A percentile compares a stretch with the other conserved stretches of the same genome.
These are phyloP conservation scores for Tolypocladium guangdongense DNA, from an alignment of 2,329 filamentous ascomycete genomes.

Conservation along the genomic window DNA sequence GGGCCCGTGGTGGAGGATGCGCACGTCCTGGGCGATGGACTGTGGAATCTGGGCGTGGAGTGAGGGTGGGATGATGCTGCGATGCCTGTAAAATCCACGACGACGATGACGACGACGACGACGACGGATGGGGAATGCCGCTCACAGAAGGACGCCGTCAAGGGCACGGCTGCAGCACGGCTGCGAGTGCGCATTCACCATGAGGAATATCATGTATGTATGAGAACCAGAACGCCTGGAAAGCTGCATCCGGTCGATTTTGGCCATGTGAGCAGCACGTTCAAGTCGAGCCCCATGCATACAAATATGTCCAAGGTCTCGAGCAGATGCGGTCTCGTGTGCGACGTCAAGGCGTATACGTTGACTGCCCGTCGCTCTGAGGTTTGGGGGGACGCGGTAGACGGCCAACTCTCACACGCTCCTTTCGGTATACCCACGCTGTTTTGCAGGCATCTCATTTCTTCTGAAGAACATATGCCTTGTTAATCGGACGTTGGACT, in stretches of 20 bases:
- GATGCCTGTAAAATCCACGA: neutral
- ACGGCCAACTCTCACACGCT: neutral
- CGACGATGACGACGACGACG: neutral
- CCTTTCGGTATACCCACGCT: neutral
- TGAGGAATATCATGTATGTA: neutral
- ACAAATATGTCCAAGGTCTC: too few species aligned
- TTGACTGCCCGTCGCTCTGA: neutral
- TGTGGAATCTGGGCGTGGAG: slow-evolving; percentile 64
- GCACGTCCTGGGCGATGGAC: slow-evolving; percentile 86
- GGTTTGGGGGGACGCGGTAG: neutral
- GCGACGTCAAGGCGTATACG: neutral
- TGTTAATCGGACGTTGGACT: neutral
- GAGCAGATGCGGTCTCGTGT: neutral
- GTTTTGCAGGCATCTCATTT: neutral
- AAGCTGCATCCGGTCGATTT: too few species aligned
- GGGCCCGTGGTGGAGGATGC: slow-evolving; percentile 88
- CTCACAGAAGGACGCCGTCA: neutral
- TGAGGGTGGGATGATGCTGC: slow-evolving; percentile 12
- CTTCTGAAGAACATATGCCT: neutral
- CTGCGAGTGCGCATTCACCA: neutral
- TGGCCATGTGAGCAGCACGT: too few species aligned
- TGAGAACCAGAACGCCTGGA: neutral
- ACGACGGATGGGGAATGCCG: neutral
- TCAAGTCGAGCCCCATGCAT: too few species aligned
- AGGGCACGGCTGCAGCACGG: neutral